phyloP scores from a whole-genome alignment of 495 filamentous ascomycete species.

The Cenococcum geophilum region DNA sequence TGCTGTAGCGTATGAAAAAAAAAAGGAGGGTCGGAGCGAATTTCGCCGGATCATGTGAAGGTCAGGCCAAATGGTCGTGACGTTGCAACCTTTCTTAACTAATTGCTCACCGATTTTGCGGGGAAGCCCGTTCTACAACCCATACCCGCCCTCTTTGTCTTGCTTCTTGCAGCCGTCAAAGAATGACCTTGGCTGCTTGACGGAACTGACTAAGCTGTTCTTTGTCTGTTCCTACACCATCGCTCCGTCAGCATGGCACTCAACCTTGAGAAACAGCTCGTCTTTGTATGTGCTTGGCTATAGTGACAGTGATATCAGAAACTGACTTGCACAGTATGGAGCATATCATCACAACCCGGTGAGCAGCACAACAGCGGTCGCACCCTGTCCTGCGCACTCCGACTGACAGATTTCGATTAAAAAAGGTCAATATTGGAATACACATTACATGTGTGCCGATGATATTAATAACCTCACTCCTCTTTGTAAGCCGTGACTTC shows the following conservation, averaged over 20 bases:
- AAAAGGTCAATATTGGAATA: slow-evolving; percentile 73
- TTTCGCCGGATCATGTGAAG: slow-evolving; percentile 8
- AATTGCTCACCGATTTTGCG: not conserved
- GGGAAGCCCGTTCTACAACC: not conserved
- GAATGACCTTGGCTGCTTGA: slow-evolving; percentile 7
- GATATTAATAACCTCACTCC: slow-evolving; percentile 71
- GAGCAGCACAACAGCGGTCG: not conserved
- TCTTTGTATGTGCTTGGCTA: slow-evolving; percentile 55
- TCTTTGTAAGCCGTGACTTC: slow-evolving; percentile 57
- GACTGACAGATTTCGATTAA: slow-evolving; percentile 7
- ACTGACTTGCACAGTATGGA: slow-evolving; percentile 65
- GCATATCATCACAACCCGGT: slow-evolving; percentile 86
- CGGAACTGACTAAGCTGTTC: not conserved
- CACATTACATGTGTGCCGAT: slow-evolving; percentile 86
- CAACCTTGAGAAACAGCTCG: slow-evolving; percentile 71
- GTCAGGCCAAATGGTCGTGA: not conserved
- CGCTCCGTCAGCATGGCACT: slow-evolving; percentile 53
- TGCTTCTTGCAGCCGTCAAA: not conserved
- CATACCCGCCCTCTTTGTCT: not conserved
- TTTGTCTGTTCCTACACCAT: slow-evolving; percentile 7
- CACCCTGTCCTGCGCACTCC: slow-evolving; percentile 10
- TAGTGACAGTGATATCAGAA: not conserved
- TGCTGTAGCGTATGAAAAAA: not conserved
- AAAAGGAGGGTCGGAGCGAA: not conserved
- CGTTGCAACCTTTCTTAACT: slow-evolving; percentile 1